Evolutionary conservation across 306 rosid species (phyloP).

Genomic region (Arachis stenosperma): DNA sequence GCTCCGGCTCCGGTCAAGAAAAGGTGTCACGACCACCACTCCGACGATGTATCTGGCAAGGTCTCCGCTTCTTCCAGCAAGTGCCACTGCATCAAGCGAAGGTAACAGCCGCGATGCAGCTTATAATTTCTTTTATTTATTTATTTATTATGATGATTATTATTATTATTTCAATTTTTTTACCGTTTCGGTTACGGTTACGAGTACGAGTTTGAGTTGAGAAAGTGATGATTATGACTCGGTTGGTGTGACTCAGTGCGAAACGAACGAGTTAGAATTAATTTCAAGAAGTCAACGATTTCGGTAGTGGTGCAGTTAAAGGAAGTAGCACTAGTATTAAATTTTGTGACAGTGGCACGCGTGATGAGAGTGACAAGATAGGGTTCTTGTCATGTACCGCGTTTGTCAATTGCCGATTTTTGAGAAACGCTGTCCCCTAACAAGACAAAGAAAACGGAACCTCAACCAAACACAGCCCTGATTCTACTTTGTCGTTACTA

Average conservation of each 20-base stretch:
- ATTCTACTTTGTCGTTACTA: constrained; percentile 16
- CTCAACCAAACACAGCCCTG: constrained; percentile 3
- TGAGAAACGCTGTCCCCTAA: not conserved
- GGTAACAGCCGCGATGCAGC: constrained; percentile 46
- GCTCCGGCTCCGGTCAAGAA: constrained; percentile 54
- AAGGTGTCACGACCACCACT: constrained; percentile 73
- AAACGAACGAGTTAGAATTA: not conserved
- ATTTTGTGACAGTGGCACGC: constrained; percentile 42
- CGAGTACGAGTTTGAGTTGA: not conserved
- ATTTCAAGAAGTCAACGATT: constrained; percentile 55
- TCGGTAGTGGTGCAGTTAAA: constrained; percentile 40
- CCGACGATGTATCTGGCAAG: constrained; percentile 62
- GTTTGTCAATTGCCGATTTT: not conserved
- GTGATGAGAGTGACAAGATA: constrained; percentile 51
- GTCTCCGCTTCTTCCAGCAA: constrained; percentile 61
- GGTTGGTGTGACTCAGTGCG: not conserved
- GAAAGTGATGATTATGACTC: too few species aligned
- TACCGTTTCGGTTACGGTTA: not conserved
- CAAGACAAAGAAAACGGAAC: constrained; percentile 10
- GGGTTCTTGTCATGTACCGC: not conserved
- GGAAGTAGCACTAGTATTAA: not conserved
- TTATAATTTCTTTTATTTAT: not conserved
- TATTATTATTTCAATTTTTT: too few species aligned
- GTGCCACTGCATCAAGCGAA: constrained; percentile 88
- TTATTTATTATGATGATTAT: too few species aligned